Evolutionary conservation across 345 rosid species (phyloP).

Genomic region (Abelmoschus esculentus): DNA sequence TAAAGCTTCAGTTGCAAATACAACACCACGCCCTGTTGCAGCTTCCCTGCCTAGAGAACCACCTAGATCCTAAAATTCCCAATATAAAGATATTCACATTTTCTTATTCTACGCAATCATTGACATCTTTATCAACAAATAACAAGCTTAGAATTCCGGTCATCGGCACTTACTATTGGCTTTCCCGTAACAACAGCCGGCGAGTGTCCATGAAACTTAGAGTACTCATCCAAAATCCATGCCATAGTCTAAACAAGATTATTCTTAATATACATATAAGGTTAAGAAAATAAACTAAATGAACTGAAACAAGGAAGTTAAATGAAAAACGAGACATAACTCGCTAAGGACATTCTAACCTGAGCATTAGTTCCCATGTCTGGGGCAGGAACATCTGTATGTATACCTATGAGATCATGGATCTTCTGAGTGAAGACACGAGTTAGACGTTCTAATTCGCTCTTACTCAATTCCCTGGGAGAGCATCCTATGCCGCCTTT

Average conservation of each 20-base stretch:
- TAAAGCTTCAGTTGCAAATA: slow-evolving; percentile 82
- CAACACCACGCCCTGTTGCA: slow-evolving; percentile 96
- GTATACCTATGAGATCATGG: slow-evolving; percentile 86
- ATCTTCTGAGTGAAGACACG: slow-evolving; percentile 98
- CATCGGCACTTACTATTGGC: slow-evolving; percentile 53
- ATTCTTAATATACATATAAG: background rate
- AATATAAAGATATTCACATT: slow-evolving; percentile 4
- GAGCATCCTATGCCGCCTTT: slow-evolving; percentile 92
- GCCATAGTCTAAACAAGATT: slow-evolving; percentile 64
- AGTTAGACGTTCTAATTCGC: slow-evolving; percentile 82
- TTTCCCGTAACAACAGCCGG: slow-evolving; percentile 95
- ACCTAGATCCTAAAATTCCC: slow-evolving; percentile 74
- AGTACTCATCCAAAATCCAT: slow-evolving; percentile 94
- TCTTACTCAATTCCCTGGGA: slow-evolving; percentile 55
- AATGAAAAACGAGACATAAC: background rate
- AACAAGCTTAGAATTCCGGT: background rate
- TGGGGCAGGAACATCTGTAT: slow-evolving; percentile 93
- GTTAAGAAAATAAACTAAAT: background rate
- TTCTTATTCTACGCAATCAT: background rate
- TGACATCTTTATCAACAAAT: slow-evolving; percentile 5
- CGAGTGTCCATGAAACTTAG: slow-evolving; percentile 92
- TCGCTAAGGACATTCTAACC: slow-evolving; percentile 23
- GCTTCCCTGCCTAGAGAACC: slow-evolving; percentile 98
- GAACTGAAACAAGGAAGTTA: background rate
- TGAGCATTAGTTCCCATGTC: slow-evolving; percentile 95